phyloP scores from a whole-genome alignment of 2,329 filamentous ascomycete genomes.

The Microdochium bolleyi region DNA sequence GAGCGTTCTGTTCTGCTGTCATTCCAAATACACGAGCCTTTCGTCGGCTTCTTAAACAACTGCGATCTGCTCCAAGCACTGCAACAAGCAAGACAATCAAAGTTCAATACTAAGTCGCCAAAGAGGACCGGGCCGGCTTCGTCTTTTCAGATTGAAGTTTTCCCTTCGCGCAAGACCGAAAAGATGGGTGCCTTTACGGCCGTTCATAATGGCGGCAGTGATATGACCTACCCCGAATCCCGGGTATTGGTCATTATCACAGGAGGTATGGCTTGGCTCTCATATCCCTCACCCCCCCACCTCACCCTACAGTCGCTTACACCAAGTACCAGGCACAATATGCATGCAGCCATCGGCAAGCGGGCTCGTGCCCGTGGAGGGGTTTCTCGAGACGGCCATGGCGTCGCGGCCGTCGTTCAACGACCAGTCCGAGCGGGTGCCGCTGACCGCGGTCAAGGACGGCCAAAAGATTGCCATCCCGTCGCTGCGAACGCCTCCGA shows the following conservation, averaged over 20 bases:
- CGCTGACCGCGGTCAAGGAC: constrained; percentile 41
- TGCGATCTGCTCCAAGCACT: no score
- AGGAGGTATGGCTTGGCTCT: constrained; percentile 62
- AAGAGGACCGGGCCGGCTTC: no score
- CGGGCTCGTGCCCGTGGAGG: constrained; percentile 71
- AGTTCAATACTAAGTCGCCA: no score
- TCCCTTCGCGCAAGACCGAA: no score
- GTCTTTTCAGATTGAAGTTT: no score
- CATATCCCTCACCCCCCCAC: constrained; percentile 1
- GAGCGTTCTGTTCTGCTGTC: neutral
- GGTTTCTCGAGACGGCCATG: constrained; percentile 77
- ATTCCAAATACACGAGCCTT: neutral
- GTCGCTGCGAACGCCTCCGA: constrained; percentile 71
- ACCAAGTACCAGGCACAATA: constrained; percentile 50
- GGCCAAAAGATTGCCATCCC: constrained; percentile 45
- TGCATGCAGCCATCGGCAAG: constrained; percentile 81
- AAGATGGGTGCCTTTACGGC: constrained; percentile 7
- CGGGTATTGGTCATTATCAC: constrained; percentile 87
- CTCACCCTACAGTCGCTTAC: constrained; percentile 17
- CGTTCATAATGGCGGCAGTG: constrained; percentile 11
- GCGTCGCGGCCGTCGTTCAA: constrained; percentile 80
- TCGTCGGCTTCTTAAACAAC: no score
- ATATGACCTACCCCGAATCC: constrained; percentile 54
- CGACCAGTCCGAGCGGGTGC: constrained; percentile 50
- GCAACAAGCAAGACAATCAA: no score